Conservation (phyloP, 2,329 filamentous ascomycete species). For the Graphilbum sp. region DNA sequence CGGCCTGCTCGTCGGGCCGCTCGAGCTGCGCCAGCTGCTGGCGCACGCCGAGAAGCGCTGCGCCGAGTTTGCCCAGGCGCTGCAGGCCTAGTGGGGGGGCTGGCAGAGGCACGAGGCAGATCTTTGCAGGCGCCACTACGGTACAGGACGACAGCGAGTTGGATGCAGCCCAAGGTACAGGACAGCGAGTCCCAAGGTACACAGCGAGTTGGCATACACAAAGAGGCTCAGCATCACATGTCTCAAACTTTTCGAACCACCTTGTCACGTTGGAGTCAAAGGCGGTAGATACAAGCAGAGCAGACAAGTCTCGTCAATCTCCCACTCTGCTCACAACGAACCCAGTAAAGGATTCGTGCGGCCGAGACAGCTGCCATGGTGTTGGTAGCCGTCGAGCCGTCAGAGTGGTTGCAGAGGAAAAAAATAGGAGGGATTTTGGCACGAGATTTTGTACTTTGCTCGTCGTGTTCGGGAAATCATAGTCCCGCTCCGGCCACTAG, state of each 20-base stretch:
- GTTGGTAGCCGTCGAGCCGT: slow-evolving; percentile 19
- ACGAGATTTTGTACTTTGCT: no score
- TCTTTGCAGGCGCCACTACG: no score
- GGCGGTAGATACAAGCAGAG: slow-evolving; percentile 76
- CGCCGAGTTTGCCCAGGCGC: slow-evolving; percentile 34
- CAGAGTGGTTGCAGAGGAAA: slow-evolving; percentile 17
- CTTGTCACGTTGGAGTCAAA: slow-evolving; percentile 61
- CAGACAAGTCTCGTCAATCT: slow-evolving; percentile 30
- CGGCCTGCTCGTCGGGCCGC: slow-evolving; percentile 50
- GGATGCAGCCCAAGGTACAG: no score
- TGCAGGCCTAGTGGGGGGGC: slow-evolving; percentile 6
- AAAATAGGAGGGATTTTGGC: slow-evolving; percentile 13
- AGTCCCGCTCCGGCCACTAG: no score
- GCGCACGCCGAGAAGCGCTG: slow-evolving; percentile 47
- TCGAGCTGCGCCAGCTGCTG: slow-evolving; percentile 43
- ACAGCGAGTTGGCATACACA: background rate
- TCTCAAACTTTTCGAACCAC: slow-evolving; percentile 69
- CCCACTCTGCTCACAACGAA: slow-evolving; percentile 37
- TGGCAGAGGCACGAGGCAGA: no score
- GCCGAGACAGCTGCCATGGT: slow-evolving; percentile 11
- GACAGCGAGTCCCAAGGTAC: no score
- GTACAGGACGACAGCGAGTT: no score
- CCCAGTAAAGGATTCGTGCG: slow-evolving; percentile 37
- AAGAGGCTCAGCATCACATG: slow-evolving; percentile 22
- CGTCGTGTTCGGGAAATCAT: no score